Evolutionary conservation across 2,329 filamentous ascomycete species (phyloP).

Genomic region (Cladosporium colombiae): DNA sequence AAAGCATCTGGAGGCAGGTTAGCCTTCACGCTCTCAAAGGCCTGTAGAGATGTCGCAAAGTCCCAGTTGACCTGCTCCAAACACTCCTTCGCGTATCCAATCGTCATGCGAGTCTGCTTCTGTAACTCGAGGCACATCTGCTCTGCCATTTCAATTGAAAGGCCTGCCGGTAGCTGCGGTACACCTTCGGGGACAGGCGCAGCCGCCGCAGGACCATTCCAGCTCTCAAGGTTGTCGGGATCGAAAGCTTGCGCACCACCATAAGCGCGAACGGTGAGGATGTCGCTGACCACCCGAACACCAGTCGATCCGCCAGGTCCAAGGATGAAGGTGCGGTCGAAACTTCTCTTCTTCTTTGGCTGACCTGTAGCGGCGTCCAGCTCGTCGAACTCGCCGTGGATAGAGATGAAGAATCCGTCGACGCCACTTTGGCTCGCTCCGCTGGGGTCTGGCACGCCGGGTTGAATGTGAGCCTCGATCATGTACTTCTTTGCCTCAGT

Average conservation of each 20-base stretch:
- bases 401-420: slow-evolving; percentile 72
- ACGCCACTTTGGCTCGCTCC: slow-evolving; percentile 66
- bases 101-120: slow-evolving; percentile 76
- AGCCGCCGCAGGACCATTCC: slow-evolving; percentile 24
- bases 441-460: slow-evolving; percentile 69
- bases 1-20: slow-evolving; percentile 48
- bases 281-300: slow-evolving; percentile 77
- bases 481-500: slow-evolving; percentile 72
- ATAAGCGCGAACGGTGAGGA: slow-evolving; percentile 71
- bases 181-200: slow-evolving; percentile 21
- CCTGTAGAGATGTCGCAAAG: slow-evolving; percentile 69
- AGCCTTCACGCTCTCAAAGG: slow-evolving; percentile 74
- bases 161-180: slow-evolving; percentile 30
- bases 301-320: slow-evolving; percentile 69
- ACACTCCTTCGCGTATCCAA: slow-evolving; percentile 78
- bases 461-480: slow-evolving; percentile 76
- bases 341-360: slow-evolving; percentile 65
- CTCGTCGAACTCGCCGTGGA: slow-evolving; percentile 86
- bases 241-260: slow-evolving; percentile 57
- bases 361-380: slow-evolving; percentile 58
- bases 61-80: slow-evolving; percentile 79
- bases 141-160: slow-evolving; percentile 36
- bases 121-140: slow-evolving; percentile 72
- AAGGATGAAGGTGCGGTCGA: slow-evolving; percentile 78
- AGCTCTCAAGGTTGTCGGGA: slow-evolving; percentile 39